Percentiles rank a stretch among this genome's conserved stretches.
Evolutionary conservation across 495 filamentous ascomycete species (phyloP).

Genomic region (Penicillium fimorum): DNA sequence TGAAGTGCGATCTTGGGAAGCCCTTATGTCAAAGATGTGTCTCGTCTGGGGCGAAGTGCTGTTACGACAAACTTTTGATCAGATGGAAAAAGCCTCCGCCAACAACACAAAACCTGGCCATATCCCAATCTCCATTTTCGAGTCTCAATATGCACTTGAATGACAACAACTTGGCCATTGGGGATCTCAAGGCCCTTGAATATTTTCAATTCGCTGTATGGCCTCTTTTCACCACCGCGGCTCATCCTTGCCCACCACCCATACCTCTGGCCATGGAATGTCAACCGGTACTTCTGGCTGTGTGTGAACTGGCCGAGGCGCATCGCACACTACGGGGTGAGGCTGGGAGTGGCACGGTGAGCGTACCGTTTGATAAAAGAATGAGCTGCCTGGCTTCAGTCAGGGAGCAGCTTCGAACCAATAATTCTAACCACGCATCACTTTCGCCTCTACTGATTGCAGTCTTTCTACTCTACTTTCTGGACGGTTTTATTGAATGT

Average conservation of each 20-base stretch:
- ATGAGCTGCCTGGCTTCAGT: conserved; percentile 17
- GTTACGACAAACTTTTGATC: conserved; percentile 36
- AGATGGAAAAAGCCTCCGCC: conserved; percentile 29
- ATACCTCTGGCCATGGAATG: conserved; percentile 26
- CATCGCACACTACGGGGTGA: conserved; percentile 24
- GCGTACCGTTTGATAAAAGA: conserved; percentile 11
- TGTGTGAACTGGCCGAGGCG: conserved; percentile 32
- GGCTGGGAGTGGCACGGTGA: not conserved
- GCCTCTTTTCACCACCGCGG: conserved; percentile 20
- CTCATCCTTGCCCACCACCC: conserved; percentile 31
- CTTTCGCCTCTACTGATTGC: conserved; percentile 31
- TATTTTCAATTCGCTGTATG: conserved; percentile 22
- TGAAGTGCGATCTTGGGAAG: conserved; percentile 35
- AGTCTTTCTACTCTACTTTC: conserved; percentile 39
- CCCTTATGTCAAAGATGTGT: conserved; percentile 33
- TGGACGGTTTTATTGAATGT: conserved; percentile 39
- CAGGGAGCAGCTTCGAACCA: conserved; percentile 13
- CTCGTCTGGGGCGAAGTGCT: conserved; percentile 31
- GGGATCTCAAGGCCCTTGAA: conserved; percentile 17
- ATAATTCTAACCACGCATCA: conserved; percentile 12
- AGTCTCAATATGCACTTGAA: conserved; percentile 13
- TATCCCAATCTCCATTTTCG: conserved; percentile 17
- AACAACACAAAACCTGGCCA: conserved; percentile 18
- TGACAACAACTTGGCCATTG: conserved; percentile 8
- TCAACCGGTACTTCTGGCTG: conserved; percentile 26